Conservation (phyloP, 306 rosid genomes). For the Gastrolobium bilobum region DNA sequence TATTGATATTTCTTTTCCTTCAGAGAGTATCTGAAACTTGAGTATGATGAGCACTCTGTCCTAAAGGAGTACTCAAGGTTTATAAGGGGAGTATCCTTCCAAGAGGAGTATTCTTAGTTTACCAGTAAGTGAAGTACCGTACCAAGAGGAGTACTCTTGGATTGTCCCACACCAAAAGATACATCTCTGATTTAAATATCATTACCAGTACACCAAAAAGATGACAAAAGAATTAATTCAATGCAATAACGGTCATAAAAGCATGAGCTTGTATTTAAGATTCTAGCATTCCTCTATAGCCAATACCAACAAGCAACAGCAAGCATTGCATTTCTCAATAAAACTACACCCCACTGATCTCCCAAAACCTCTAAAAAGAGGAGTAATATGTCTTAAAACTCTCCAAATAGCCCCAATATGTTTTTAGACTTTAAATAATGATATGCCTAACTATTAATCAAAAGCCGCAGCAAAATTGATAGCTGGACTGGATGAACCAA, state of each 20-base stretch:
- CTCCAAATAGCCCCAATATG: conserved; percentile 1
- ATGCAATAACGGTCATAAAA: conserved; percentile 1
- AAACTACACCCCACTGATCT: conserved; percentile 2
- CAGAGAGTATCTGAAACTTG: no score
- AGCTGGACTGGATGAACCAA: conserved; percentile 29
- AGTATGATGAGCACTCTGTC: no score
- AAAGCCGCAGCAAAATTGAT: conserved; percentile 30
- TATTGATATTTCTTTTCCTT: no score
- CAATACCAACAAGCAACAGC: conserved; percentile 12
- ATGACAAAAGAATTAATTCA: conserved; percentile 8
- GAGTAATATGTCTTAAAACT: conserved; percentile 9
- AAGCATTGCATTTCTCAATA: conserved; percentile 13
- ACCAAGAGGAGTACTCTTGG: no score
- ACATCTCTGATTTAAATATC: conserved; percentile 18
- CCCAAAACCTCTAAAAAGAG: conserved; percentile 19
- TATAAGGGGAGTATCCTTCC: no score
- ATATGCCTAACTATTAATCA: conserved; percentile 29
- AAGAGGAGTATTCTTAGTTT: no score
- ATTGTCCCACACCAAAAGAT: no score
- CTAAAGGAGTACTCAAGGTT: no score
- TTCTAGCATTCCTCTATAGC: conserved; percentile 6
- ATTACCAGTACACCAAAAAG: not conserved
- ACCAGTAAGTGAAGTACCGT: no score
- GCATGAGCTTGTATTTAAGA: not conserved
- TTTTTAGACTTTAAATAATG: not conserved